These are phyloP conservation scores for Carex myosuroides DNA, from an alignment of 176 grass and related monocot genomes.

Conservation along the genomic window DNA sequence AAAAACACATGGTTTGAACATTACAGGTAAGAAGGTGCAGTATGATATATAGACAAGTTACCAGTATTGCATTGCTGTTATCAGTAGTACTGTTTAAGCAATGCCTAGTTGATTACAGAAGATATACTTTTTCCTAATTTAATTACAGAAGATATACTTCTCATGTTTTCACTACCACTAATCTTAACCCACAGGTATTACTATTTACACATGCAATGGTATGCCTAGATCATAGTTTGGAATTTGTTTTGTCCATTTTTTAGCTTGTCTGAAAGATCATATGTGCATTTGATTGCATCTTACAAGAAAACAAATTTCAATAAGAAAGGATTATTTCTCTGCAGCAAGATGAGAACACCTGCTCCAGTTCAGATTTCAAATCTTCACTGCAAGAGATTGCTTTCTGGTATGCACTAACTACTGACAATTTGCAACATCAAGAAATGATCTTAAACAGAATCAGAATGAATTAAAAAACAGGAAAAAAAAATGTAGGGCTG, in stretches of 20 bases:
- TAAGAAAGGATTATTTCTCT: neutral
- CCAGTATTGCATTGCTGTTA: neutral
- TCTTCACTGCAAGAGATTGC: constrained; percentile 1
- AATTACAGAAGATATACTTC: neutral
- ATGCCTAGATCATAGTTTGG: neutral
- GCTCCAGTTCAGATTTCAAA: neutral
- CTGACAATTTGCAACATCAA: neutral
- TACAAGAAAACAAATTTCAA: neutral
- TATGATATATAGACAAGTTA: neutral
- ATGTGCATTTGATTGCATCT: neutral
- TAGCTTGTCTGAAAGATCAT: neutral
- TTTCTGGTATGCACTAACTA: neutral
- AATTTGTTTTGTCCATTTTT: neutral
- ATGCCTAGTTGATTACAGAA: neutral
- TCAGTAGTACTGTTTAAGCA: neutral
- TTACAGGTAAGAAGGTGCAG: neutral
- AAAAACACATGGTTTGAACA: neutral
- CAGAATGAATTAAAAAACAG: neutral
- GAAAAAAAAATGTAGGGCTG: neutral
- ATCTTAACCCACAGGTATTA: neutral
- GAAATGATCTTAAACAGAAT: neutral
- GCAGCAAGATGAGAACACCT: neutral
- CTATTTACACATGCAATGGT: neutral
- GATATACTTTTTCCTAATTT: neutral
- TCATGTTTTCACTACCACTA: neutral